Percentiles rank a stretch among this genome's conserved stretches.
Conservation (phyloP, 345 rosid species). For the Ceriops decandra region DNA sequence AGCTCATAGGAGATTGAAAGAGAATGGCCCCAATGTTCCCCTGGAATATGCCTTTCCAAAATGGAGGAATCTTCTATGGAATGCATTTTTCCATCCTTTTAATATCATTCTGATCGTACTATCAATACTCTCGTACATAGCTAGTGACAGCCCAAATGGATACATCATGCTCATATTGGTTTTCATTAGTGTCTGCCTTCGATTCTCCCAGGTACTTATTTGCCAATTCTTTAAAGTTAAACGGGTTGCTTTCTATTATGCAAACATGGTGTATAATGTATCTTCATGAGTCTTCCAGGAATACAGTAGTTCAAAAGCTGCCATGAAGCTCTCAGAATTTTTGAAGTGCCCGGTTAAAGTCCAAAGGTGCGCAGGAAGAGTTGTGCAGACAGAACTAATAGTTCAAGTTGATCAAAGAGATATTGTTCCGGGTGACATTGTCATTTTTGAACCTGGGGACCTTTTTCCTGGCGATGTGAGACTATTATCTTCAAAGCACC, state of each 20-base stretch:
- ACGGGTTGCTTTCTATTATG: background rate
- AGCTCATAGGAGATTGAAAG: conserved; percentile 62
- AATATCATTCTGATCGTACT: conserved; percentile 59
- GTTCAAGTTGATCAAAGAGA: conserved; percentile 73
- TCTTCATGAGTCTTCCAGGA: conserved; percentile 37
- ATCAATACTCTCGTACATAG: conserved; percentile 52
- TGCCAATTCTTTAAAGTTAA: background rate
- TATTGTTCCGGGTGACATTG: conserved; percentile 69
- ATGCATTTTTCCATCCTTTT: conserved; percentile 67
- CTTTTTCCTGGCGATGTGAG: conserved; percentile 76
- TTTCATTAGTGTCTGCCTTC: conserved; percentile 56
- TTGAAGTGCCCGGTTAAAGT: conserved; percentile 62
- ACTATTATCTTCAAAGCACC: conserved; percentile 55
- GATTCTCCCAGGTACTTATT: conserved; percentile 52
- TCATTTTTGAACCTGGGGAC: conserved; percentile 65
- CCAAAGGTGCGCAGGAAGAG: conserved; percentile 71
- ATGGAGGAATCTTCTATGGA: conserved; percentile 68
- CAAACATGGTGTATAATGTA: background rate
- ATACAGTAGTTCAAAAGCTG: conserved; percentile 67
- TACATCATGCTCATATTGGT: conserved; percentile 62
- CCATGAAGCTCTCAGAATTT: conserved; percentile 65
- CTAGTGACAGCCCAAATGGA: conserved; percentile 65
- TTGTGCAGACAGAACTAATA: conserved; percentile 57
- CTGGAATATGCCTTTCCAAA: conserved; percentile 41
- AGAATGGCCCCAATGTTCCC: conserved; percentile 62